Percentiles rank a stretch among this genome's conserved stretches.
phyloP scores from a whole-genome alignment of 2,329 filamentous ascomycete species.

The Apiospora sp. region DNA sequence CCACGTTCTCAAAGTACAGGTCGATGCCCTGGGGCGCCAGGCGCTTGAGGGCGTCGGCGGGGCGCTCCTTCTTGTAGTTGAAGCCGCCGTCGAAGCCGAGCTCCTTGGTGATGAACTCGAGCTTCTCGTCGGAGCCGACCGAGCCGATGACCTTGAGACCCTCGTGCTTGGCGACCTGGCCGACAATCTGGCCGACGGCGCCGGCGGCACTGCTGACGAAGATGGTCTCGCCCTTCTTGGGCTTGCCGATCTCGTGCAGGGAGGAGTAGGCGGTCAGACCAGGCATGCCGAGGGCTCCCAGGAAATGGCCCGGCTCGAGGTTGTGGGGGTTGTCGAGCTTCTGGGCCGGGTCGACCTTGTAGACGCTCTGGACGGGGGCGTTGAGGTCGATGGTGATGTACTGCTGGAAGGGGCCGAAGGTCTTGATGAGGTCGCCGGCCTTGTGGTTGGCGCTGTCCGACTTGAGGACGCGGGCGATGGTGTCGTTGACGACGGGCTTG shows the following conservation, averaged over 20 bases:
- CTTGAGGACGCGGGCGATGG: slow-evolving; percentile 71
- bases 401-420: slow-evolving; percentile 64
- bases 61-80: slow-evolving; percentile 82
- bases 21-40: slow-evolving; percentile 77
- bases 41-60: slow-evolving; percentile 67
- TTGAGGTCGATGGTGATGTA: slow-evolving; percentile 59
- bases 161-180: slow-evolving; percentile 79
- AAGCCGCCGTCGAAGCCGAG: slow-evolving; percentile 77
- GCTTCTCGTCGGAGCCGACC: slow-evolving; percentile 78
- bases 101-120: slow-evolving; percentile 73
- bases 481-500: slow-evolving; percentile 66
- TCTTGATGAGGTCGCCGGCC: slow-evolving; percentile 67
- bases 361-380: slow-evolving; percentile 11
- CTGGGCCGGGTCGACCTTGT: slow-evolving; percentile 45
- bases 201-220: slow-evolving; percentile 79
- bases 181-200: slow-evolving; percentile 78
- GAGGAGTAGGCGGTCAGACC: slow-evolving; percentile 79
- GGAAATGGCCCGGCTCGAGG: slow-evolving; percentile 67
- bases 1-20: slow-evolving; percentile 85
- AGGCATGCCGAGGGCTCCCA: slow-evolving; percentile 76
- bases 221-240: slow-evolving; percentile 79
- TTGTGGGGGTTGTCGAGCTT: slow-evolving; percentile 65
- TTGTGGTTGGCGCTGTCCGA: slow-evolving; percentile 68
- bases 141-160: slow-evolving; percentile 78
- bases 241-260: slow-evolving; percentile 78